phyloP scores from a whole-genome alignment of 371 early-diverging fungal species.

The Dinochytrium kinnereticum region DNA sequence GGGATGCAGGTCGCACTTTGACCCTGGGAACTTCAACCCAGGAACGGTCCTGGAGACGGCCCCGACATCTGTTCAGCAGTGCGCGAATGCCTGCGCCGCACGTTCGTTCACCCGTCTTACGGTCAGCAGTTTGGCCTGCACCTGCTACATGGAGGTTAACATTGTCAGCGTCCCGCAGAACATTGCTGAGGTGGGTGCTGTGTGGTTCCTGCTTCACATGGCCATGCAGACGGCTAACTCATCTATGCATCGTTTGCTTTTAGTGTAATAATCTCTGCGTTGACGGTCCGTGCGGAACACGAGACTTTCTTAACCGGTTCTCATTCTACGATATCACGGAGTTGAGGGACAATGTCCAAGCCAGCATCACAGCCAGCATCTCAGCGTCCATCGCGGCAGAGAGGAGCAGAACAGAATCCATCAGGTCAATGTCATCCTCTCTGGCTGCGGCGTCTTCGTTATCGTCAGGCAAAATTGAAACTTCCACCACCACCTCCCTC shows the following conservation, averaged over 20 bases:
- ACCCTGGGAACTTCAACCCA: neutral
- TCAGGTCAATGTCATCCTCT: neutral
- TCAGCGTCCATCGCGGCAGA: neutral
- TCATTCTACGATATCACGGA: neutral
- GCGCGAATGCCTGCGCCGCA: neutral
- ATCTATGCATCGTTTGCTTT: no score
- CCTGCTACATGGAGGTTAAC: neutral
- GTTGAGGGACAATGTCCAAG: neutral
- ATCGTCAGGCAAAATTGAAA: no score
- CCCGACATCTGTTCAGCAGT: neutral
- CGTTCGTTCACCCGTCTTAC: neutral
- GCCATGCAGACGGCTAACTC: no score
- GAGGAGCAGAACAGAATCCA: neutral
- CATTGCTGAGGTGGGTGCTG: neutral
- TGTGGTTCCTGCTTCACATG: no score
- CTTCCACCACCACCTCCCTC: no score
- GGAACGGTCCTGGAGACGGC: neutral
- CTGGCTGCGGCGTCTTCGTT: no score
- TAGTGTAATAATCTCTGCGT: neutral
- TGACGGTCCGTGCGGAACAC: neutral
- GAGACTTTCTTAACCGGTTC: neutral
- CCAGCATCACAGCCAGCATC: neutral
- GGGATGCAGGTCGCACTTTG: slow-evolving; percentile 3
- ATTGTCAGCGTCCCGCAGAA: neutral
- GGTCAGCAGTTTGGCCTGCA: neutral